Percentiles rank a stretch among this genome's conserved stretches.
Conservation (phyloP, 345 rosid genomes). For the Clausena lansium region DNA sequence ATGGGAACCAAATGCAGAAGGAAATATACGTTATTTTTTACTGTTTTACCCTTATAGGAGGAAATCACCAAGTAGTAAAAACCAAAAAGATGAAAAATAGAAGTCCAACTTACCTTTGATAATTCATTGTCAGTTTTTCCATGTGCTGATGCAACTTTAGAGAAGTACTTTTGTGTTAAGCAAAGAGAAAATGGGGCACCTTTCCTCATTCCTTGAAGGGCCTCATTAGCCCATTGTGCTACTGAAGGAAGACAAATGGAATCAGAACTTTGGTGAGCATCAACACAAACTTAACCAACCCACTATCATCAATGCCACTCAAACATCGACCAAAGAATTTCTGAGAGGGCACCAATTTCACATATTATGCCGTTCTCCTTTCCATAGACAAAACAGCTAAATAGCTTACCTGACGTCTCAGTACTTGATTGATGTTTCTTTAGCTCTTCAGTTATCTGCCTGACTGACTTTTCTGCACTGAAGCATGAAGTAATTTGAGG, state of each 20-base stretch:
- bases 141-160: slow-evolving; percentile 65
- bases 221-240: slow-evolving; percentile 81
- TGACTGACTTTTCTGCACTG: slow-evolving; percentile 52
- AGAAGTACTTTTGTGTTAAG: slow-evolving; percentile 69
- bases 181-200: slow-evolving; percentile 93
- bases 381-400: neutral
- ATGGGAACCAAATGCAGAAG: slow-evolving; percentile 9
- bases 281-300: neutral
- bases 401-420: slow-evolving; percentile 55
- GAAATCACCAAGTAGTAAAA: neutral
- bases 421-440: slow-evolving; percentile 57
- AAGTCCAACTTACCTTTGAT: slow-evolving; percentile 51
- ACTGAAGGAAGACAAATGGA: slow-evolving; percentile 38
- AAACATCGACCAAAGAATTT: neutral
- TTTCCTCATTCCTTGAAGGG: slow-evolving; percentile 74
- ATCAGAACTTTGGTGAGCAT: neutral
- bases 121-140: slow-evolving; percentile 53
- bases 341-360: neutral
- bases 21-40: slow-evolving; percentile 6
- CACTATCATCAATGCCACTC: neutral
- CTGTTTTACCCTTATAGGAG: no score
- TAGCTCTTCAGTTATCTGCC: slow-evolving; percentile 66
- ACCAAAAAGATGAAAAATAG: neutral
- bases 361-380: neutral
- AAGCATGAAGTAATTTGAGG: slow-evolving; percentile 75